A percentile compares a stretch with the other conserved stretches of the same genome.
phyloP scores from a whole-genome alignment of 345 rosid genomes.

The Citrus maxima region DNA sequence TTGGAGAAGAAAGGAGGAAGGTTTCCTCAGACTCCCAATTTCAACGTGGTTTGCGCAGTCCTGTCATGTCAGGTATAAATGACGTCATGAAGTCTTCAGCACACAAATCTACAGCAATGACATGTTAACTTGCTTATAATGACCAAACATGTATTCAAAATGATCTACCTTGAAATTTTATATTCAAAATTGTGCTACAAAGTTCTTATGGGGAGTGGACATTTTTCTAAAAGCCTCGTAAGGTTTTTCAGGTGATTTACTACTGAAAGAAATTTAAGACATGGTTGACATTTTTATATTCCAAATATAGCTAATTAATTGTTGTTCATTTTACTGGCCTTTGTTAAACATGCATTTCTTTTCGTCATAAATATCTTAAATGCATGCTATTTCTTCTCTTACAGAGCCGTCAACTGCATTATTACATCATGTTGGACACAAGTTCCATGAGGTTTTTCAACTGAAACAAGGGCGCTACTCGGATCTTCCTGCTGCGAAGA shows the following conservation, averaged over 20 bases:
- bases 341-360: not conserved
- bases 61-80: constrained; percentile 43
- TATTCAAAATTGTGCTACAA: not conserved
- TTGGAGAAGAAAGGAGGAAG: constrained; percentile 51
- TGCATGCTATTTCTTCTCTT: not conserved
- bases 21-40: constrained; percentile 43
- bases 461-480: constrained; percentile 79
- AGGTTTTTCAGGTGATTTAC: not conserved
- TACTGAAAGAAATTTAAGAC: not conserved
- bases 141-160: not conserved
- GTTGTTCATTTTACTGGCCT: not conserved
- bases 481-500: constrained; percentile 75
- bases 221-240: not conserved
- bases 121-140: not conserved
- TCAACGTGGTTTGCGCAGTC: constrained; percentile 44
- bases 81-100: not conserved
- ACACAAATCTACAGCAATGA: not conserved
- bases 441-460: constrained; percentile 86
- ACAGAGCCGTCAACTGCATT: constrained; percentile 56
- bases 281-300: not conserved
- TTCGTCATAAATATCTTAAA: not conserved
- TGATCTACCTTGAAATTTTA: not conserved
- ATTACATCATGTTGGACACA: constrained; percentile 64
- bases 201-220: not conserved
- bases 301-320: not conserved